Conservation (phyloP, 768 basidiomycete genomes). For the Trametopsis cervina region DNA sequence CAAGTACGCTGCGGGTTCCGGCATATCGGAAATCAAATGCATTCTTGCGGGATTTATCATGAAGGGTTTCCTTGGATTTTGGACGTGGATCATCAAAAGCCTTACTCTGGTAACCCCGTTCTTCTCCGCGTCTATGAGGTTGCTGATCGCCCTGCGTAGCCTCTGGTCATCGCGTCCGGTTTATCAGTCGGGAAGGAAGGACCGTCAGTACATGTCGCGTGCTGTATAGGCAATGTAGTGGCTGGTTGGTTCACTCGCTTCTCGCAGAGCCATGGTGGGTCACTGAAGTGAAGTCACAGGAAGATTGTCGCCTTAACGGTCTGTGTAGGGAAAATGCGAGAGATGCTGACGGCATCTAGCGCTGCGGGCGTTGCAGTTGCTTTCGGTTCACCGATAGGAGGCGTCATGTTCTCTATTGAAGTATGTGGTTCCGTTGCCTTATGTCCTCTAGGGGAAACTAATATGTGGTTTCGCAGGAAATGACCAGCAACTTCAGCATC, state of each 20-base stretch:
- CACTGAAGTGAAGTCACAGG: not conserved
- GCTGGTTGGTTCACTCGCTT: slow-evolving; percentile 79
- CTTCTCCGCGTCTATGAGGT: not conserved
- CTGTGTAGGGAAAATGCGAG: slow-evolving; percentile 65
- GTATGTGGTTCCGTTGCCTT: slow-evolving; percentile 31
- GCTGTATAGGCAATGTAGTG: slow-evolving; percentile 87
- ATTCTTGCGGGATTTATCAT: slow-evolving; percentile 96
- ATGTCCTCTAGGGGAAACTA: not conserved
- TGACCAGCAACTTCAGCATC: slow-evolving; percentile 96
- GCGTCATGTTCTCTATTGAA: slow-evolving; percentile 96
- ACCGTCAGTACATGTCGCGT: slow-evolving; percentile 95
- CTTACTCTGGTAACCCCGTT: slow-evolving; percentile 69
- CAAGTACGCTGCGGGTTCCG: slow-evolving; percentile 94
- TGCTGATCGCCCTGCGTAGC: slow-evolving; percentile 40
- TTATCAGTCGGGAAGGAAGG: slow-evolving; percentile 98
- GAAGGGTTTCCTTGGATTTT: slow-evolving; percentile 87
- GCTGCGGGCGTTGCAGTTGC: slow-evolving; percentile 98
- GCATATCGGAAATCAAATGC: slow-evolving; percentile 98
- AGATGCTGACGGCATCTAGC: slow-evolving; percentile 90
- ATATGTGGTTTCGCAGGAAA: slow-evolving; percentile 62
- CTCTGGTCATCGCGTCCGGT: slow-evolving; percentile 94
- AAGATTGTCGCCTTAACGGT: slow-evolving; percentile 13
- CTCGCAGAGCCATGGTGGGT: slow-evolving; percentile 79
- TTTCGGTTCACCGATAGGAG: slow-evolving; percentile 96
- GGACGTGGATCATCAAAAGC: slow-evolving; percentile 91